These are phyloP conservation scores for Cadophora malorum DNA, from an alignment of 2,329 filamentous ascomycete genomes.

Conservation along the genomic window DNA sequence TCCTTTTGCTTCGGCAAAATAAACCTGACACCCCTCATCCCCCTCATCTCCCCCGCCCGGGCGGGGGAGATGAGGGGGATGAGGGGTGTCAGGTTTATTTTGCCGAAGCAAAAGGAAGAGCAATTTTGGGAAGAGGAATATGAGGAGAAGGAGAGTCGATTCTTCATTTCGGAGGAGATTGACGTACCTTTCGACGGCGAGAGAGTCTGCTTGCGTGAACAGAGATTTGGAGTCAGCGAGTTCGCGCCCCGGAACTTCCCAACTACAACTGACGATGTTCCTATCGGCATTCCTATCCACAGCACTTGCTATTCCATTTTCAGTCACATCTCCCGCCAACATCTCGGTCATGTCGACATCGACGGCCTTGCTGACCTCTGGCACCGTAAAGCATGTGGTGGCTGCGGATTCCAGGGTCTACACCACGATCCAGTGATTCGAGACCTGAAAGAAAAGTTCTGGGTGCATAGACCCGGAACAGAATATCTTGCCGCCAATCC, in stretches of 20 bases:
- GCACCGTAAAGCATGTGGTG: constrained; percentile 23
- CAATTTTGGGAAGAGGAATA: background rate
- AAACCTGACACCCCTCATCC: constrained; percentile 23
- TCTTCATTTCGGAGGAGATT: constrained; percentile 26
- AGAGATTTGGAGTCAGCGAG: constrained; percentile 5
- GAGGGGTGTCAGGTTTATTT: constrained; percentile 25
- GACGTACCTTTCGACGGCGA: constrained; percentile 4
- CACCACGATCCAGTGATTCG: constrained; percentile 19
- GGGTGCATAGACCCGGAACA: constrained; percentile 25
- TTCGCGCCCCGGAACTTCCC: constrained; percentile 20
- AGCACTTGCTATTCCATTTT: constrained; percentile 34
- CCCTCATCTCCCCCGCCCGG: constrained; percentile 21
- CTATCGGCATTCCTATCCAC: constrained; percentile 25
- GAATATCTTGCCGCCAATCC: constrained; percentile 31
- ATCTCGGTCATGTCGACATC: constrained; percentile 28
- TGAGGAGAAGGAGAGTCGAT: constrained; percentile 21
- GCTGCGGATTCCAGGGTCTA: constrained; percentile 26
- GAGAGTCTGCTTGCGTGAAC: background rate
- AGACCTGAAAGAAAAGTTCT: constrained; percentile 16
- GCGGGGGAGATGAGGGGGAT: constrained; percentile 25
- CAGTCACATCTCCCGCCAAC: constrained; percentile 23
- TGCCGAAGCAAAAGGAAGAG: constrained; percentile 9
- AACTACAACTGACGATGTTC: background rate
- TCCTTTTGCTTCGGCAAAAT: constrained; percentile 18
- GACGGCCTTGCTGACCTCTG: constrained; percentile 30